Conservation (phyloP, 495 filamentous ascomycete genomes). For the Talaromyces proteolyticus region DNA sequence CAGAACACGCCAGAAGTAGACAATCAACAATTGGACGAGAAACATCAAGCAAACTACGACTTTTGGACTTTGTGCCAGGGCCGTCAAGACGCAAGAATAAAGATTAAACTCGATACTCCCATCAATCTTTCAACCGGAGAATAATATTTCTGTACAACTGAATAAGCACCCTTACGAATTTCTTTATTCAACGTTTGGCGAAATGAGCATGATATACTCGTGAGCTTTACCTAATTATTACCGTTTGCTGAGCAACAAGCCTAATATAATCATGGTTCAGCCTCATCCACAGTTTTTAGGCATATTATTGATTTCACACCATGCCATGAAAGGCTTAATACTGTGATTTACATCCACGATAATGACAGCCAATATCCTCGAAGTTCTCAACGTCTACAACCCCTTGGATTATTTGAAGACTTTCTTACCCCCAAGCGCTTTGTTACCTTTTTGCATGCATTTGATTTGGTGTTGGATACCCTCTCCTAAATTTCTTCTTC, state of each 20-base stretch:
- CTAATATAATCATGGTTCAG: too few relatives aligned
- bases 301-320: too few relatives aligned
- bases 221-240: too few relatives aligned
- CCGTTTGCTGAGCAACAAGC: too few relatives aligned
- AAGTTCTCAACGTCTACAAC: too few relatives aligned
- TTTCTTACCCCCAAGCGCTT: not conserved
- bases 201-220: too few relatives aligned
- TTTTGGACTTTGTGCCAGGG: slow-evolving; percentile 41
- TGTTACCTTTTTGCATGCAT: slow-evolving; percentile 27
- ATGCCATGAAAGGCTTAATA: not conserved
- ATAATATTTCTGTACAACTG: too few relatives aligned
- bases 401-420: not conserved
- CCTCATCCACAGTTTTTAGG: too few relatives aligned
- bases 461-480: slow-evolving; percentile 46
- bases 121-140: too few relatives aligned
- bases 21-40: slow-evolving; percentile 39
- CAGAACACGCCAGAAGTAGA: slow-evolving; percentile 33
- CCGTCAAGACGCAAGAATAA: slow-evolving; percentile 38
- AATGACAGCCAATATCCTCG: too few relatives aligned
- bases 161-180: not conserved
- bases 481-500: slow-evolving; percentile 14
- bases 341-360: not conserved
- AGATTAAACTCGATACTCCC: slow-evolving; percentile 12
- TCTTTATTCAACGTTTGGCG: not conserved
- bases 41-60: slow-evolving; percentile 40